Percentiles rank a stretch among this genome's conserved stretches.
Evolutionary conservation across 2,329 filamentous ascomycete species (phyloP).

Genomic region (Hypoxylon sp.): DNA sequence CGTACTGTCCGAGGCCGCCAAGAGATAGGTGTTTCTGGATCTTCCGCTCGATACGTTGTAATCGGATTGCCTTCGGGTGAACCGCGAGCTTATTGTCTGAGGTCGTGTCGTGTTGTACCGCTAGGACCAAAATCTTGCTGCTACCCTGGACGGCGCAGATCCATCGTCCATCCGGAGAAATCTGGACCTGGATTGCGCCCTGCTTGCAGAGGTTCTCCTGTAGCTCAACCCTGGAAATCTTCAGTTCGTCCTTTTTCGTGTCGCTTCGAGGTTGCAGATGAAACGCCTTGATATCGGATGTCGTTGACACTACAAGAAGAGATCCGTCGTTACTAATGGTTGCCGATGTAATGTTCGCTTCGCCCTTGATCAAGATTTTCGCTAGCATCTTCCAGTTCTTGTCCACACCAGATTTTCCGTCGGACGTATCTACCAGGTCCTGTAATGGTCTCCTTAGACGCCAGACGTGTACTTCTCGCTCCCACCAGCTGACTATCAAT

Average conservation of each 20-base stretch:
- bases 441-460: slow-evolving; percentile 61
- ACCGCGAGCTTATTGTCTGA: slow-evolving; percentile 54
- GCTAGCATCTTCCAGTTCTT: slow-evolving; percentile 74
- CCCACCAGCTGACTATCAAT: slow-evolving; percentile 92
- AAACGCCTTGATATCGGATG: slow-evolving; percentile 81
- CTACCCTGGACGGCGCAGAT: slow-evolving; percentile 73
- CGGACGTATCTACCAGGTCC: slow-evolving; percentile 58
- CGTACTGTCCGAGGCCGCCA: slow-evolving; percentile 79
- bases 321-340: slow-evolving; percentile 77
- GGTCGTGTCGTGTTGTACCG: slow-evolving; percentile 54
- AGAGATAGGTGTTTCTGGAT: slow-evolving; percentile 67
- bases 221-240: slow-evolving; percentile 76
- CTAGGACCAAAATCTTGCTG: slow-evolving; percentile 66
- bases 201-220: slow-evolving; percentile 65
- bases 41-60: slow-evolving; percentile 65
- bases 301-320: slow-evolving; percentile 80
- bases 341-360: slow-evolving; percentile 84
- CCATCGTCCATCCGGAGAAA: slow-evolving; percentile 79
- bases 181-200: slow-evolving; percentile 76
- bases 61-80: slow-evolving; percentile 59
- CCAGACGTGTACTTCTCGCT: slow-evolving; percentile 88
- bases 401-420: slow-evolving; percentile 57
- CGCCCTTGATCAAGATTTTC: slow-evolving; percentile 75
- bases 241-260: slow-evolving; percentile 69
- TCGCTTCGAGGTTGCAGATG: slow-evolving; percentile 67